phyloP scores from a whole-genome alignment of 352 stramenopile species.

The Discostella stelligera region DNA sequence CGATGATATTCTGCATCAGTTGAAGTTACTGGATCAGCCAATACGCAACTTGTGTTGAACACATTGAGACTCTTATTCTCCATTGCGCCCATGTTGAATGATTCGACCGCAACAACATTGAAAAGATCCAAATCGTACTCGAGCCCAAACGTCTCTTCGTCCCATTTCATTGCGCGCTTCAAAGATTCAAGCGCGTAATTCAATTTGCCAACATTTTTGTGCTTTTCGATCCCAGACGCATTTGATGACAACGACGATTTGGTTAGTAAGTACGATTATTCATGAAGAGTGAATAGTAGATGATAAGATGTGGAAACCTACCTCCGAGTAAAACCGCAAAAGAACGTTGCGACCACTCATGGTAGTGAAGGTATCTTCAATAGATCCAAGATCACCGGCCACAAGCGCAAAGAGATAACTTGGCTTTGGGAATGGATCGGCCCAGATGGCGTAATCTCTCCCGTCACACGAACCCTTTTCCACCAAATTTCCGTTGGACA shows the following conservation, averaged over 20 bases:
- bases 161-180: constrained; percentile 87
- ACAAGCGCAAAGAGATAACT: constrained; percentile 89
- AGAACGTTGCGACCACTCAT: constrained; percentile 76
- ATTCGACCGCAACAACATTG: constrained; percentile 88
- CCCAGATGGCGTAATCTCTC: constrained; percentile 84
- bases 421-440: constrained; percentile 88
- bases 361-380: constrained; percentile 76
- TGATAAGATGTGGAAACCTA: not conserved
- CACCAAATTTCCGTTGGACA: constrained; percentile 86
- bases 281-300: too few relatives aligned
- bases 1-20: constrained; percentile 87
- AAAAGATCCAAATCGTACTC: constrained; percentile 89
- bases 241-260: too few relatives aligned
- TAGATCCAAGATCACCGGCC: constrained; percentile 70
- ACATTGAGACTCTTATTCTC: constrained; percentile 88
- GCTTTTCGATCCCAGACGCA: constrained; percentile 64
- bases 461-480: constrained; percentile 41
- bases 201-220: constrained; percentile 83
- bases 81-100: constrained; percentile 89
- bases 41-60: constrained; percentile 88
- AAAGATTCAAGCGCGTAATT: constrained; percentile 83
- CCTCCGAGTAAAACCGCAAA: constrained; percentile 79
- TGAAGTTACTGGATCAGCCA: constrained; percentile 83
- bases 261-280: too few relatives aligned
- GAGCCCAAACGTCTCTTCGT: constrained; percentile 86